Percentiles rank a stretch among this genome's conserved stretches.
These are phyloP conservation scores for Septoria petroselini DNA, from an alignment of 2,329 filamentous ascomycete species.

Conservation along the genomic window DNA sequence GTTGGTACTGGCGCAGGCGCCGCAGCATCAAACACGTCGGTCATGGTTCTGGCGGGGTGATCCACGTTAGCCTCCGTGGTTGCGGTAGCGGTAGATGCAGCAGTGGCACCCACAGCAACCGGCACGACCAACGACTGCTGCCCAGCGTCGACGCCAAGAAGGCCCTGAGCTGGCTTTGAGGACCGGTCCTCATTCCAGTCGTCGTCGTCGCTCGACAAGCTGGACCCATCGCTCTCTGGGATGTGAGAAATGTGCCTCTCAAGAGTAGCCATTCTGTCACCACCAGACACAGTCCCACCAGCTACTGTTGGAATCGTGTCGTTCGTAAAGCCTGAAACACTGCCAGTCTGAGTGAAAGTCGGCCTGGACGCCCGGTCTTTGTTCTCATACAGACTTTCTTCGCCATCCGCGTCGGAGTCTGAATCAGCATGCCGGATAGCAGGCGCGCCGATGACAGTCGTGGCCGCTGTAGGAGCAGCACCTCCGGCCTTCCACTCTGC, in stretches of 20 bases:
- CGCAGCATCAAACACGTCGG: constrained; percentile 6
- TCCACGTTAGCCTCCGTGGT: constrained; percentile 3
- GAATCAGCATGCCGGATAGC: constrained; percentile 8
- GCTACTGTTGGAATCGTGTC: constrained; percentile 2
- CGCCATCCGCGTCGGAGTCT: constrained; percentile 10
- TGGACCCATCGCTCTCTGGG: constrained; percentile 28
- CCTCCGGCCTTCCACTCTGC: constrained; percentile 7
- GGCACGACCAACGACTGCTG: background rate
- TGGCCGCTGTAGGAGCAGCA: constrained; percentile 7
- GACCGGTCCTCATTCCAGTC: constrained; percentile 22
- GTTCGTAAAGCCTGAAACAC: constrained; percentile 12
- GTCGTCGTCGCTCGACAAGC: constrained; percentile 10
- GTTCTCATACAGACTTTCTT: constrained; percentile 6
- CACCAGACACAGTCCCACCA: background rate
- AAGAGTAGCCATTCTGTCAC: constrained; percentile 28
- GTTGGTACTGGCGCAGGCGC: background rate
- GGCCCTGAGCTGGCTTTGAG: constrained; percentile 1
- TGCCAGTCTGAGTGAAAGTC: constrained; percentile 19
- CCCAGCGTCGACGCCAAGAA: background rate
- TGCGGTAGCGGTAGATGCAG: background rate
- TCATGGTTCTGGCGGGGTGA: constrained; percentile 9
- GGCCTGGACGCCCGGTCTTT: constrained; percentile 8
- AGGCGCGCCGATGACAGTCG: background rate
- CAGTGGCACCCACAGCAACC: background rate
- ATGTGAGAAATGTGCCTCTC: constrained; percentile 36